Percentiles rank a stretch among this genome's conserved stretches.
These are phyloP conservation scores for Camelina neglecta DNA, from an alignment of 345 rosid genomes.

Conservation along the genomic window DNA sequence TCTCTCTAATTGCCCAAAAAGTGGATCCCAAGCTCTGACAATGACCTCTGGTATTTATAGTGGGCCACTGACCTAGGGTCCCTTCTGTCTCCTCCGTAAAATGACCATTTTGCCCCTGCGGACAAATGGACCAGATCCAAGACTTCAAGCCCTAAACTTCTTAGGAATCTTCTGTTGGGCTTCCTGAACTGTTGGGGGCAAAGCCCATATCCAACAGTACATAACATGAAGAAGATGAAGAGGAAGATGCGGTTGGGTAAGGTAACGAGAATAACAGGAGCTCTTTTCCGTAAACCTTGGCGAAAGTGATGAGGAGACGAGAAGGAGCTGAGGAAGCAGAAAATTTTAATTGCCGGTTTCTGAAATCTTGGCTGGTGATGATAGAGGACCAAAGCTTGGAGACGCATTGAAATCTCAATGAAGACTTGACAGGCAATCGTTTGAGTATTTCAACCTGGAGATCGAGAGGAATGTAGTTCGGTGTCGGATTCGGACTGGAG, in stretches of 20 bases:
- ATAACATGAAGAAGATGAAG: not conserved
- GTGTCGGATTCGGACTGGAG: not conserved
- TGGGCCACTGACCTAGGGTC: too few relatives aligned
- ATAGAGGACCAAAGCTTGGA: slow-evolving; percentile 20
- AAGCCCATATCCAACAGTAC: not conserved
- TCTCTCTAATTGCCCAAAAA: too few relatives aligned
- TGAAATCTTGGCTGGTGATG: not conserved
- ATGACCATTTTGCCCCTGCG: too few relatives aligned
- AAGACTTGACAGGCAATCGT: not conserved
- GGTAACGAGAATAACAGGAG: not conserved
- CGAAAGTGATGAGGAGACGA: not conserved
- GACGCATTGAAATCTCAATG: slow-evolving; percentile 3
- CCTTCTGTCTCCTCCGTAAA: too few relatives aligned
- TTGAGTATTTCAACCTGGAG: not conserved
- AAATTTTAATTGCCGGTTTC: not conserved
- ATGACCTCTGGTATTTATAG: too few relatives aligned
- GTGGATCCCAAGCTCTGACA: too few relatives aligned
- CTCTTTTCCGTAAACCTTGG: too few relatives aligned
- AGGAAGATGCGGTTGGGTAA: not conserved
- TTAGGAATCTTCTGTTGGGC: too few relatives aligned
- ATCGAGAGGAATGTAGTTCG: not conserved
- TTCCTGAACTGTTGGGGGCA: too few relatives aligned
- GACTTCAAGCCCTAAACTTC: too few relatives aligned
- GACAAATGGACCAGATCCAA: too few relatives aligned
- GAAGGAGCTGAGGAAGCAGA: not conserved